A percentile compares a stretch with the other conserved stretches of the same genome.
phyloP scores from a whole-genome alignment of 805 yeast genomes.

The Yarrowia osloensis region DNA sequence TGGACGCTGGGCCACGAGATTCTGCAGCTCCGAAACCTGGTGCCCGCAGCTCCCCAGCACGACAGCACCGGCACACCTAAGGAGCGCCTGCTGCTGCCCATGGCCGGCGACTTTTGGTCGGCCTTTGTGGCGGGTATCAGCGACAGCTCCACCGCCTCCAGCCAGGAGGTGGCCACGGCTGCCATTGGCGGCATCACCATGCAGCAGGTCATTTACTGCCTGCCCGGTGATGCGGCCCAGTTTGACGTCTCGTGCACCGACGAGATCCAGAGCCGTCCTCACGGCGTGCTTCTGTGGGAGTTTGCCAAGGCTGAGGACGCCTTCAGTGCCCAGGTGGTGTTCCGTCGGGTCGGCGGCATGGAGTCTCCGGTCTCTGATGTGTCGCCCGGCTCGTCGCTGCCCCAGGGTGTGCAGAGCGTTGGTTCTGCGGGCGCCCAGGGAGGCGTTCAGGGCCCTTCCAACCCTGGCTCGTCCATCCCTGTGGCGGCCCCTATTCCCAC shows the following conservation, averaged over 20 bases:
- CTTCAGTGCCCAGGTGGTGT: constrained; percentile 44
- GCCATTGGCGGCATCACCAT: constrained; percentile 27
- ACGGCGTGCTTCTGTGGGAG: constrained; percentile 43
- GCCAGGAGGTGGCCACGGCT: constrained; percentile 21
- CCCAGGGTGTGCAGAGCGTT: not conserved
- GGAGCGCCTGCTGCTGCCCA: constrained; percentile 43
- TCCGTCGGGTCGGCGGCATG: constrained; percentile 39
- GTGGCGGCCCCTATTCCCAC: constrained; percentile 24
- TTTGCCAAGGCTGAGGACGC: constrained; percentile 43
- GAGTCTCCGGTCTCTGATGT: constrained; percentile 4
- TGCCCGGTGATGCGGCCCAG: constrained; percentile 26
- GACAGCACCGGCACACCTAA: constrained; percentile 35
- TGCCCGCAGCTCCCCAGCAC: constrained; percentile 33
- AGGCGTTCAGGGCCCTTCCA: not conserved
- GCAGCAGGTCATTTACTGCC: constrained; percentile 24
- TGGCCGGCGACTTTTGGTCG: constrained; percentile 45
- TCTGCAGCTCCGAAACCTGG: constrained; percentile 38
- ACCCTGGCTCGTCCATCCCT: not conserved
- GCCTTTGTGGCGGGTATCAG: constrained; percentile 43
- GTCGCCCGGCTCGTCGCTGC: constrained; percentile 3
- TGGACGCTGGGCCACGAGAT: constrained; percentile 41
- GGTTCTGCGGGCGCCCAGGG: not conserved
- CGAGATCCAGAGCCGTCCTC: constrained; percentile 33
- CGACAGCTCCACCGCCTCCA: constrained; percentile 1
- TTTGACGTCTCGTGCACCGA: constrained; percentile 11